Evolutionary conservation across 148 eudicot species (phyloP), one percentile per base, ranked within the genome.

Genomic region (Vaccinium myrtillus): DNA sequence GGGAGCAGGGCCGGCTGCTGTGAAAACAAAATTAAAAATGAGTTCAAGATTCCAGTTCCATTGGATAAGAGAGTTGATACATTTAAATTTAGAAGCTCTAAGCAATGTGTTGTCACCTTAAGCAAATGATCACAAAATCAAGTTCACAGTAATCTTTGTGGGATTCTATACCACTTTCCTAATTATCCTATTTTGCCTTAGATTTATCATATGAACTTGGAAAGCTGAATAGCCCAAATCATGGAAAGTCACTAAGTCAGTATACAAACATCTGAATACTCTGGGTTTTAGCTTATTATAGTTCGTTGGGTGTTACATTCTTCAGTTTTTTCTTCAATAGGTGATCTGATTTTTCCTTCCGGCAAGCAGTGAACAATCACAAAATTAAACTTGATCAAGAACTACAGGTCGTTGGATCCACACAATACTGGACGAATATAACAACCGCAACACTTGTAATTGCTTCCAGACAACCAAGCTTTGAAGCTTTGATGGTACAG

Each of bases 1-100:
- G 99, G 94, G 83, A 94, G 88, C 75, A 91, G 70, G 83, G 94
- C 93, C 7, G 92, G 75, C 85, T 88, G 92, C 23, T 94, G 94
- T 69, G 92, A 14, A 69, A 69, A 16, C 69, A 48, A 30, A 78
- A 65, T 65, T 23, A 65, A 85, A 67, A 58, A 19, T 46, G 82
- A 51, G 30, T 21, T 58, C 82, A 27, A 23, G 59, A 69, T 18
- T 19, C 39, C 48, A 53, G 18, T 8, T 50, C 51, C 14, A 30
- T 48, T 10, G 39, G 81, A 18, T 23, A 56, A 21, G 25, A 50
- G 23, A 16, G 63, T 75, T 27, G 4, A 53, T 32, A 10, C 15
- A 55, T 8, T 39, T 21, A 23, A 15, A 65, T 15, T 8, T 39
- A 13, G 23, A 43, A 83, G 32, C 79, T n/a, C 12, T 12, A 51